Percentiles rank a stretch among this genome's conserved stretches.
Conservation (phyloP, 345 rosid species). For the Eucalyptus curtisii region DNA sequence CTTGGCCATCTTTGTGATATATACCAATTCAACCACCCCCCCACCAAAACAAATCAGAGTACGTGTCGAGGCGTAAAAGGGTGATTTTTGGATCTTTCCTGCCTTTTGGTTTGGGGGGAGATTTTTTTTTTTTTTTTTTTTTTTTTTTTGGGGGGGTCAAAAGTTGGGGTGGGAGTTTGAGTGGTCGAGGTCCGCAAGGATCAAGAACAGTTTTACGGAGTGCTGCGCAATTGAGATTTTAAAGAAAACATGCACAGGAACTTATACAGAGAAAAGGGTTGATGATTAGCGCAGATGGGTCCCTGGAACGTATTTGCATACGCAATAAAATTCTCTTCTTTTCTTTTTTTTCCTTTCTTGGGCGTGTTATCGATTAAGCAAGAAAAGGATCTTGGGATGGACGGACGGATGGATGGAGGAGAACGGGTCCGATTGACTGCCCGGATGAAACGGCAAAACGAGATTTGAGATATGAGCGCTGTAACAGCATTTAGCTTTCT, state of each 20-base stretch:
- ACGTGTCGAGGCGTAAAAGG: background rate
- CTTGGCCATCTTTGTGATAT: background rate
- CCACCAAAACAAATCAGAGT: background rate
- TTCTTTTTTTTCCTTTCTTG: background rate
- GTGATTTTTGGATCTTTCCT: background rate
- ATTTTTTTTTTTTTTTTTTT: no score
- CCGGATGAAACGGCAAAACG: background rate
- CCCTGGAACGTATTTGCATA: background rate
- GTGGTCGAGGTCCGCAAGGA: background rate
- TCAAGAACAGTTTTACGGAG: background rate
- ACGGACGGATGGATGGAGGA: background rate
- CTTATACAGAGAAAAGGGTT: background rate
- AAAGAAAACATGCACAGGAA: background rate
- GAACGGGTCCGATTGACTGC: background rate
- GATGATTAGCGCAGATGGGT: background rate
- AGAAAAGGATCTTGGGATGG: background rate
- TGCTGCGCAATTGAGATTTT: background rate
- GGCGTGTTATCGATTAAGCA: background rate
- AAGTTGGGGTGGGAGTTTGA: no score
- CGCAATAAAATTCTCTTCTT: background rate
- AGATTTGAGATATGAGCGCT: slow-evolving; percentile 7
- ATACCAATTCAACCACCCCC: background rate
- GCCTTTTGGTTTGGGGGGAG: background rate
- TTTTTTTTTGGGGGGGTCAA: no score
- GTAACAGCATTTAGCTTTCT: slow-evolving; percentile 3